These are phyloP conservation scores for Hirsutella minnesotensis DNA, from an alignment of 2,329 filamentous ascomycete species.

Conservation along the genomic window DNA sequence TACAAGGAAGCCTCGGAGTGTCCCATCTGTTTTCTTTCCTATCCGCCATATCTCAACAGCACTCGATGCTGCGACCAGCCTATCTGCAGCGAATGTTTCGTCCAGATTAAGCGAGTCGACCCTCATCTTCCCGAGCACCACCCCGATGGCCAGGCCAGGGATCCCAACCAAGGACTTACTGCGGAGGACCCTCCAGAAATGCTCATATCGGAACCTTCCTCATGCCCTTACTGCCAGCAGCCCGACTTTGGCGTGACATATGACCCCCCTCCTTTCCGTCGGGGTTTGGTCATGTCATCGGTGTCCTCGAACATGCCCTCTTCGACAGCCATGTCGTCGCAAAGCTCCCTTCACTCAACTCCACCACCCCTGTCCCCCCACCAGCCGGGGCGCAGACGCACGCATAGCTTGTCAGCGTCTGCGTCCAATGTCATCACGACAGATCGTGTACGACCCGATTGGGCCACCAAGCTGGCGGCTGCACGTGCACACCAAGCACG, in stretches of 20 bases:
- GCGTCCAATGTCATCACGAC: slow-evolving; percentile 84
- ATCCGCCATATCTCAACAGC: slow-evolving; percentile 86
- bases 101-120: slow-evolving; percentile 92
- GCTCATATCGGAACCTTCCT: slow-evolving; percentile 81
- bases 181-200: slow-evolving; percentile 45
- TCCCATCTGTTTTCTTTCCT: slow-evolving; percentile 93
- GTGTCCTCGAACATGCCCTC: slow-evolving; percentile 24
- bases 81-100: slow-evolving; percentile 97
- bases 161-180: slow-evolving; percentile 23
- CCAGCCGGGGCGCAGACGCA: slow-evolving; percentile 30
- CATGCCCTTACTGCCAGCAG: slow-evolving; percentile 90
- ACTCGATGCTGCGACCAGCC: slow-evolving; percentile 92
- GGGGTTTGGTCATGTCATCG: slow-evolving; percentile 62
- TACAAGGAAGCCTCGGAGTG: slow-evolving; percentile 89
- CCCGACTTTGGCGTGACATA: slow-evolving; percentile 96
- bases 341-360: slow-evolving; percentile 61
- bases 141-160: slow-evolving; percentile 29
- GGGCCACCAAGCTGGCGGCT: slow-evolving; percentile 78
- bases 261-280: slow-evolving; percentile 74
- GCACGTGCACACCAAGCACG: slow-evolving; percentile 77
- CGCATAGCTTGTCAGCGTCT: slow-evolving; percentile 62
- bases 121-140: slow-evolving; percentile 78
- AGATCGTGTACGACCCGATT: slow-evolving; percentile 85
- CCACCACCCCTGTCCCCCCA: slow-evolving; percentile 28
- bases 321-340: slow-evolving; percentile 72